These are phyloP conservation scores for Cyphellophora europaea DNA, from an alignment of 2,329 filamentous ascomycete species.

Conservation along the genomic window DNA sequence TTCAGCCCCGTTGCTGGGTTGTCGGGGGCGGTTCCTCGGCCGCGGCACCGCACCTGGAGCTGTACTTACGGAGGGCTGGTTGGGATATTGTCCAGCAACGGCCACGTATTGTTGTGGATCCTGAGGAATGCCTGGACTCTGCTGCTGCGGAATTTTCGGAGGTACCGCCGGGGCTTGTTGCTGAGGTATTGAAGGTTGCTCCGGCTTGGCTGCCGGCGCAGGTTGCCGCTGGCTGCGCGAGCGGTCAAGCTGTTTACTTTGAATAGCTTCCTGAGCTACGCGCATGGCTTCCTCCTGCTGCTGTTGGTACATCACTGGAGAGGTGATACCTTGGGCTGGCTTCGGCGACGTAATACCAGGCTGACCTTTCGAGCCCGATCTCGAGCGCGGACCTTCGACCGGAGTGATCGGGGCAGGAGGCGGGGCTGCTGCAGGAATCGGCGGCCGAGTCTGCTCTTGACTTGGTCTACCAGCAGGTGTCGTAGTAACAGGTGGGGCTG, in stretches of 20 bases:
- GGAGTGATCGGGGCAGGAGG: background rate
- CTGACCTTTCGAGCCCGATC: background rate
- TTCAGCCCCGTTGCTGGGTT: conserved; percentile 69
- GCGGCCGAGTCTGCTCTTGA: background rate
- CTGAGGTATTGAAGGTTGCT: conserved; percentile 25
- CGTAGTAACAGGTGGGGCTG: conserved; percentile 18
- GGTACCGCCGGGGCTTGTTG: conserved; percentile 42
- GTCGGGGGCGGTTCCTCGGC: conserved; percentile 64
- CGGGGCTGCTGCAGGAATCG: background rate
- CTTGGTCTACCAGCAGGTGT: conserved; percentile 8
- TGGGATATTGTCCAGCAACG: conserved; percentile 10
- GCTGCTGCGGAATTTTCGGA: conserved; percentile 17
- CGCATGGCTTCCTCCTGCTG: conserved; percentile 81
- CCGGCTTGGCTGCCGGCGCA: conserved; percentile 40
- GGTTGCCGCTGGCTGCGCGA: conserved; percentile 64
- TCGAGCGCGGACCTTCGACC: background rate
- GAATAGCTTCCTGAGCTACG: conserved; percentile 68
- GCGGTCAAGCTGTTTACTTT: conserved; percentile 58
- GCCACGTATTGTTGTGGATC: conserved; percentile 27
- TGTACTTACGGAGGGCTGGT: conserved; percentile 36
- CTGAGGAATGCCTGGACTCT: conserved; percentile 11
- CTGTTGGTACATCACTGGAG: conserved; percentile 42
- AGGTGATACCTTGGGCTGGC: conserved; percentile 22
- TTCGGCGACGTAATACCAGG: background rate
- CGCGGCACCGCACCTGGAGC: conserved; percentile 38